Evolutionary conservation across 2,329 filamentous ascomycete species (phyloP).

Genomic region (Mollisiaceae sp.): DNA sequence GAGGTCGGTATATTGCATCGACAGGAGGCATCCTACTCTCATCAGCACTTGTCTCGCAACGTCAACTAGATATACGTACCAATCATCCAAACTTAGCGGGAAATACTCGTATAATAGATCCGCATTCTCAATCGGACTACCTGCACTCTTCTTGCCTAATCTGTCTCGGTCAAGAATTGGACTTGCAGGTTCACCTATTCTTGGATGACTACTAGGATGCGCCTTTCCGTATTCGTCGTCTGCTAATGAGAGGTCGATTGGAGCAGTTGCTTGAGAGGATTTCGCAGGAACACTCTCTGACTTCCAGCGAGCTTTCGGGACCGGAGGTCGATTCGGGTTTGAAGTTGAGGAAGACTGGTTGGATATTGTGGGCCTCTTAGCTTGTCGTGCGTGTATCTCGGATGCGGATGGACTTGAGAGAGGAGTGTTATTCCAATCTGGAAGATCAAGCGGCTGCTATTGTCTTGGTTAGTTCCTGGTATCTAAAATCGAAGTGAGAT

Average conservation of each 20-base stretch:
- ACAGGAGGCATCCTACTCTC: constrained; percentile 73
- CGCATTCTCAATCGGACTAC: constrained; percentile 74
- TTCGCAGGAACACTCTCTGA: constrained; percentile 26
- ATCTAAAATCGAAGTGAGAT: background rate
- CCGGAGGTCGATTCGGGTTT: constrained; percentile 32
- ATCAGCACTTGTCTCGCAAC: constrained; percentile 42
- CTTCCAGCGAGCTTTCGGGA: constrained; percentile 43
- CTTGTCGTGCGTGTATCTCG: constrained; percentile 27
- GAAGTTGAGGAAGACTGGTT: constrained; percentile 18
- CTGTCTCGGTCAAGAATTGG: constrained; percentile 35
- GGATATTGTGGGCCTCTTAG: constrained; percentile 33
- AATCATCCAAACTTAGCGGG: constrained; percentile 87
- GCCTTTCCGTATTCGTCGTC: constrained; percentile 37
- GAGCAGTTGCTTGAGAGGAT: constrained; percentile 26
- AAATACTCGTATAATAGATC: constrained; percentile 96
- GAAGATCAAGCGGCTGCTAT: constrained; percentile 38
- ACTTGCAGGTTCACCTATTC: constrained; percentile 22
- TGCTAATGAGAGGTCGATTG: constrained; percentile 40
- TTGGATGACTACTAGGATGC: constrained; percentile 1
- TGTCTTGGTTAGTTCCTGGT: constrained; percentile 7
- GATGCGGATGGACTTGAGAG: constrained; percentile 17
- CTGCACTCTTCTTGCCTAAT: constrained; percentile 46
- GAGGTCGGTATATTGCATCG: constrained; percentile 87
- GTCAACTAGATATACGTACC: constrained; percentile 50
- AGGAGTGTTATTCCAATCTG: constrained; percentile 35